Evolutionary conservation across 768 basidiomycete genomes (phyloP), one percentile per base, ranked within the genome.

Genomic region (Gloeopeniophorella convolvens): DNA sequence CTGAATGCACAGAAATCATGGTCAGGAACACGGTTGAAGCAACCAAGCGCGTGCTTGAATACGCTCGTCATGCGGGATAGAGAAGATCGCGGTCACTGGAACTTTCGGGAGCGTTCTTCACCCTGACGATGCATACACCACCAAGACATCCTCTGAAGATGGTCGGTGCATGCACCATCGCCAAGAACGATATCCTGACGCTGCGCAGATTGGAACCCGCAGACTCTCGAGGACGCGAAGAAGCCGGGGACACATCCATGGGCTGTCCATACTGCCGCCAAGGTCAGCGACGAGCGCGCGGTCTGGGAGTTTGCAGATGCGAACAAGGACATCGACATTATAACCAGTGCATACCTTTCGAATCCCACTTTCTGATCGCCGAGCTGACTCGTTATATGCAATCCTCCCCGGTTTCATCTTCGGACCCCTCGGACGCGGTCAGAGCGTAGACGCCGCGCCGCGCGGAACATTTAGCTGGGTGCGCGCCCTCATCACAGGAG

Each of bases 321-420:
- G 26, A 31, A 51, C 35, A 33, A 33, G 31, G 50, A 51, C 18
- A 18, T 35, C n/a, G 44, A 51, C 44, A 36, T 45, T 9, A 40
- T 21, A 23, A 39, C 28, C 12, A 26, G 37, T 51, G 23, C 13
- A 11, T n/a, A 11, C 12, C 2, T 34, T 27, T 8, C 34, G 12
- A 2, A 13, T 35, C n/a, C 18, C 21, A 10, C 44, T 15, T 11
- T 32, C 32, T 16, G n/a, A 6, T 24, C 27, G 13, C 3, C 8
- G 12, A 11, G 16, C 34, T 47, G 24, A 27, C 2, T 12, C 13
- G 5, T 4, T 42, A n/a, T 27, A 18, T 4, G 10, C 5, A 34
- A n/a, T 37, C 24, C 32, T 26, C 16, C 34, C 30, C 12, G 20
- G 30, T 5, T 45, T 45, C n/a, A 13, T 45, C 32, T 30, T 47